phyloP scores from a whole-genome alignment of 805 yeast genomes.

The Metschnikowia santaceciliae region DNA sequence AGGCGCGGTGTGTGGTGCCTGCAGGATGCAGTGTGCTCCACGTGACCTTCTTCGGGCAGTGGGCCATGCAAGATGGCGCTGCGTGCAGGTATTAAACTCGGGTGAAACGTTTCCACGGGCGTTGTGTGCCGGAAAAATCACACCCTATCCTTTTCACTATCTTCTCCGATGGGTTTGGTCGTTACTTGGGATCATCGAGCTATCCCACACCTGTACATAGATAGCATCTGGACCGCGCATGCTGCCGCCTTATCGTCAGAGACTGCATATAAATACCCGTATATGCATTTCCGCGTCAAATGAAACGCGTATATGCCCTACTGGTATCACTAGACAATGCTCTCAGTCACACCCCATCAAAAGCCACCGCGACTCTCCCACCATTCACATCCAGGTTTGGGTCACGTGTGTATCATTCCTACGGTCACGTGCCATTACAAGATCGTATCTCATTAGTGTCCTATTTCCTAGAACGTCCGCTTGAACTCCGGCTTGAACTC shows the following conservation, averaged over 20 bases:
- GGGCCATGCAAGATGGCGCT: background rate
- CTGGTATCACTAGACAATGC: background rate
- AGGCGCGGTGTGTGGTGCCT: background rate
- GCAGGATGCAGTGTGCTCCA: background rate
- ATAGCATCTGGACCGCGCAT: background rate
- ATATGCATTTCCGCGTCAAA: background rate
- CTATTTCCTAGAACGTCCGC: conserved; percentile 22
- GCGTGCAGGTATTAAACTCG: background rate
- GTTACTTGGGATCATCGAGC: too few species aligned
- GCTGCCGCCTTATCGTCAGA: background rate
- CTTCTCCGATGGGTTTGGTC: too few species aligned
- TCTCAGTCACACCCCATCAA: background rate
- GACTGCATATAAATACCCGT: background rate
- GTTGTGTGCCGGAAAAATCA: background rate
- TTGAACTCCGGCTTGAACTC: conserved; percentile 28
- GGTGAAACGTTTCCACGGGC: too few species aligned
- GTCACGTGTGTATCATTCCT: too few species aligned
- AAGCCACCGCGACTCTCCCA: too few species aligned
- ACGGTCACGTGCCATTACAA: too few species aligned
- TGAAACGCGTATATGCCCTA: background rate
- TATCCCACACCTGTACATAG: too few species aligned
- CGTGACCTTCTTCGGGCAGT: background rate
- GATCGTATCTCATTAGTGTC: background rate
- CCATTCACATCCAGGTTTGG: too few species aligned
- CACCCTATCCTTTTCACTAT: background rate